Base-by-base conservation (phyloP, 2,329 filamentous ascomycete genomes). In the Apiospora kogelbergensis region DNA sequence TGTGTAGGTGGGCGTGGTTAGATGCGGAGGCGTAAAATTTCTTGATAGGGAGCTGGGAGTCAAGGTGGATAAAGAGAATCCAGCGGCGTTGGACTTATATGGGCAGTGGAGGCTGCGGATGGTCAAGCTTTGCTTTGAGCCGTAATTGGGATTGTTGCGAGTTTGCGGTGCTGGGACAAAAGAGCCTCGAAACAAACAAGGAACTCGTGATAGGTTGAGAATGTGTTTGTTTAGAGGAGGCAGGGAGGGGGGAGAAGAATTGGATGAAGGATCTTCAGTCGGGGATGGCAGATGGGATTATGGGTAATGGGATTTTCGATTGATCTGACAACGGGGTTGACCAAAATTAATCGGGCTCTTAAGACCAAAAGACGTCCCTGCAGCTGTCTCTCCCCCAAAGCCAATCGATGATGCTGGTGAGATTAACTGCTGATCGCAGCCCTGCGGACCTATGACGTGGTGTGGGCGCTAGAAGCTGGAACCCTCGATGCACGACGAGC, bases 391-490 rank as follows among this genome's bases (percentile, higher is more conserved):
- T 53, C 24, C n/a, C n/a, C 26, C 48, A 57, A 57, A 57, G 48
- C 48, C 48, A 57, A 57, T 60, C 53, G 53, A 60, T 60, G 53
- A 60, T 60, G 53, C 53, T 30, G 48, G 48, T 30, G 48, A 45
- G 42, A 53, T 53, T 30, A 53, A 53, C 48, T 53, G 26, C 48
- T 60, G 53, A 60, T 60, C 30, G 53, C 48, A 60, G 53, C 53
- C 37, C 53, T 30, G 53, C 30, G 26, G 53, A n/a, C 53, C 53
- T 37, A 60, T 60, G 53, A 60, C 53, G 53, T 60, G 53, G 17
- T 42, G 15, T 22, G 53, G 20, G 30, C 30, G 53, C 53, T 60
- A 60, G 53, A 60, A 37, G 26, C 46, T 53, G 30, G 46, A 53
- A 26, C 46, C 24, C 46, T 53, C 46, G 13, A 42, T 42, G 40